Evolutionary conservation across 148 eudicot species (phyloP).

Genomic region (Camellia sinensis): DNA sequence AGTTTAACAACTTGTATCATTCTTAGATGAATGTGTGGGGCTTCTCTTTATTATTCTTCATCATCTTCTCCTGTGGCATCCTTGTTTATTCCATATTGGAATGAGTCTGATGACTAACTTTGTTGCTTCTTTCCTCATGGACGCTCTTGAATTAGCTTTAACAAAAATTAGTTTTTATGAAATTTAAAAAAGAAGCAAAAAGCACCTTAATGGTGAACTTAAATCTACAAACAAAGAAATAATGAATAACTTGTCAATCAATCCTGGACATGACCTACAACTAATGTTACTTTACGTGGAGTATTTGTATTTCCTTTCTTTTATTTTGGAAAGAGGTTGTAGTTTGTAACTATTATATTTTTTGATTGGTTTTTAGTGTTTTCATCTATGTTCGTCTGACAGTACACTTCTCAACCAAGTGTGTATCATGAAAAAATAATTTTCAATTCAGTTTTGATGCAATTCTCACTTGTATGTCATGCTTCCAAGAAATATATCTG

Average conservation of each 20-base stretch:
- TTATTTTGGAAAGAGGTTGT: neutral
- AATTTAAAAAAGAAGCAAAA: neutral
- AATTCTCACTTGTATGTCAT: neutral
- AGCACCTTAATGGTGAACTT: neutral
- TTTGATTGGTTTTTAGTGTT: neutral
- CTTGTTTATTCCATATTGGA: neutral
- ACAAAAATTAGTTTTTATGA: neutral
- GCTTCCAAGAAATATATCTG: neutral
- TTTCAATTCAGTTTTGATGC: neutral
- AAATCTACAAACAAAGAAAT: neutral
- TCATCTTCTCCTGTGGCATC: neutral
- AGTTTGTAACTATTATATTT: neutral
- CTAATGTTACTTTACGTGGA: neutral
- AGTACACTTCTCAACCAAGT: neutral
- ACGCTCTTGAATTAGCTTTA: neutral
- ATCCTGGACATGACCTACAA: neutral
- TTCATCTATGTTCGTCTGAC: neutral
- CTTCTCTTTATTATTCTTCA: neutral
- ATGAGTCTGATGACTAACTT: neutral
- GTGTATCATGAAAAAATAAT: neutral
- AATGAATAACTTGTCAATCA: neutral
- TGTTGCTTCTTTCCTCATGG: neutral
- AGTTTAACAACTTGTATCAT: neutral
- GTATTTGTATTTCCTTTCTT: neutral
- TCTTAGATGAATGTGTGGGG: neutral